These are phyloP conservation scores for Tolypocladium ophioglossoides DNA, from an alignment of 2,329 filamentous ascomycete species.

Conservation along the genomic window DNA sequence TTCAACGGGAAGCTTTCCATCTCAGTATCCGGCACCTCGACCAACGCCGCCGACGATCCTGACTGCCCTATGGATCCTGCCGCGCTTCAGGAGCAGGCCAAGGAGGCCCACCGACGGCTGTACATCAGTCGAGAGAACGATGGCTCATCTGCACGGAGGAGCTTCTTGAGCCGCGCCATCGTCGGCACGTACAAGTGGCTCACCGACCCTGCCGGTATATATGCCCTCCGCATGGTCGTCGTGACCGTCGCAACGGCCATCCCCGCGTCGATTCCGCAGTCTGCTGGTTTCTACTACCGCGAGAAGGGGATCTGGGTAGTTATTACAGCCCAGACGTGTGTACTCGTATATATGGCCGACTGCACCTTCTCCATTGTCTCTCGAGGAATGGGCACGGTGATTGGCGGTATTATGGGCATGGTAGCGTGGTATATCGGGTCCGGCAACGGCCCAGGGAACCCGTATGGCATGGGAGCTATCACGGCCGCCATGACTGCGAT, in stretches of 20 bases:
- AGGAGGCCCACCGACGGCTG: constrained; percentile 23
- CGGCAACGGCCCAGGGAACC: constrained; percentile 34
- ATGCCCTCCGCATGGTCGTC: constrained; percentile 34
- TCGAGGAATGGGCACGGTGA: constrained; percentile 29
- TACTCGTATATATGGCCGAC: constrained; percentile 39
- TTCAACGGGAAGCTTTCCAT: constrained; percentile 11
- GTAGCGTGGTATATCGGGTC: constrained; percentile 41
- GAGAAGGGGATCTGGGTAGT: constrained; percentile 41
- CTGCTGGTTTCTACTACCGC: constrained; percentile 38
- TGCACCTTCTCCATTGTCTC: constrained; percentile 34
- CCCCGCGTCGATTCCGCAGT: constrained; percentile 28
- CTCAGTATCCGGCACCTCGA: constrained; percentile 9
- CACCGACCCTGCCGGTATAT: constrained; percentile 31
- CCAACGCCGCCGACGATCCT: constrained; percentile 8
- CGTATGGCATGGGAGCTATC: constrained; percentile 36
- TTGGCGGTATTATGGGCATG: constrained; percentile 35
- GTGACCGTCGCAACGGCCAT: constrained; percentile 33
- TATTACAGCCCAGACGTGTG: constrained; percentile 37
- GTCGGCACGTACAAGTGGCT: constrained; percentile 28
- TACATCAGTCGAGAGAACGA: constrained; percentile 20
- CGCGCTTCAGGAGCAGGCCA: constrained; percentile 17
- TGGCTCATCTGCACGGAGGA: constrained; percentile 6
- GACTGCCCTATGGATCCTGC: constrained; percentile 13
- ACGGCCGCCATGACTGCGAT: constrained; percentile 26
- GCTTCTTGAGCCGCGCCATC: constrained; percentile 11